These are phyloP conservation scores for Fusarium sp. DNA, from an alignment of 2,329 filamentous ascomycete species.

Conservation along the genomic window DNA sequence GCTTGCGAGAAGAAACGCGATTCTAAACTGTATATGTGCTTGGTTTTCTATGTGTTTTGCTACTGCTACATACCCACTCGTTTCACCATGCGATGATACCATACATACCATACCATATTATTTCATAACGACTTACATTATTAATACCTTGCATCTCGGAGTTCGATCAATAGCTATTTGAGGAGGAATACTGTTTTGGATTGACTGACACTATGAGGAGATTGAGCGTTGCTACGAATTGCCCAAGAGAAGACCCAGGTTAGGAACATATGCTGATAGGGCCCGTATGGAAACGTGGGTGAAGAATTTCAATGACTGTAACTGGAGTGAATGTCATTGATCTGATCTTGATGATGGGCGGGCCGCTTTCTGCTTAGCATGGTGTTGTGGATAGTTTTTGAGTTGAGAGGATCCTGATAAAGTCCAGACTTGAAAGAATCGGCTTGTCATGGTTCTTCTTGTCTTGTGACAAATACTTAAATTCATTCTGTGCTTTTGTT, in stretches of 20 bases:
- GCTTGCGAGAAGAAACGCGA: conserved; percentile 62
- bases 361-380: conserved; percentile 21
- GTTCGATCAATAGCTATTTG: conserved; percentile 6
- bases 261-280: background rate
- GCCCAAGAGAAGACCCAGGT: background rate
- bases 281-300: background rate
- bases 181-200: conserved; percentile 11
- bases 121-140: conserved; percentile 37
- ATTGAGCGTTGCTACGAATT: background rate
- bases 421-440: background rate
- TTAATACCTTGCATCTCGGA: conserved; percentile 36
- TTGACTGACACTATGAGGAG: background rate
- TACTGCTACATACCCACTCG: conserved; percentile 45
- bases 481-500: background rate
- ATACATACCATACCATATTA: conserved; percentile 25
- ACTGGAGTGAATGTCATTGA: background rate
- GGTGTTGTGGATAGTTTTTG: conserved; percentile 19
- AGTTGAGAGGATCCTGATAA: background rate
- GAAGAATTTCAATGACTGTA: background rate
- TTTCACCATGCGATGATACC: conserved; percentile 44
- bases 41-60: conserved; percentile 38
- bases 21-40: conserved; percentile 48
- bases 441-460: background rate
- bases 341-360: background rate
- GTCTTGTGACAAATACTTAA: background rate